Evolutionary conservation across 2,329 filamentous ascomycete genomes (phyloP), one percentile per base, ranked within the genome.

Genomic region (Arthroderma sp.): DNA sequence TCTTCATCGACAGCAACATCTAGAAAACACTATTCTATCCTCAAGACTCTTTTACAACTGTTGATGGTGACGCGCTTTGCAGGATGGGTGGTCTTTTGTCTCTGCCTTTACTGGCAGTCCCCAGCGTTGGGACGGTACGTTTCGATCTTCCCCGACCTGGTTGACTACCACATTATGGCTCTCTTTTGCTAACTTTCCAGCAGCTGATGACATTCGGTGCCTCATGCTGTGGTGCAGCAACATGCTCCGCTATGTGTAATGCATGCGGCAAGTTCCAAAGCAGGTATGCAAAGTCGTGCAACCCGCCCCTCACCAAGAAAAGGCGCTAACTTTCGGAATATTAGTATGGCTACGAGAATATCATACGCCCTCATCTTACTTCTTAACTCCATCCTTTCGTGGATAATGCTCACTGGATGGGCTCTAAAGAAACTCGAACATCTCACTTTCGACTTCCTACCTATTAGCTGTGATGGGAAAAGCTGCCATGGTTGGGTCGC

Each of bases 341-440:
- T 49, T 54, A 93, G 87, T 68, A 88, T 96, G 68, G 88, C 88
- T 46, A 98, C 91, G 54, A 85, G 91, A 71, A 93, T 96, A 68
- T 89, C 85, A 59, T 95, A 94, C 63, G 88, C 91, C 52, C 78
- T 96, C 58, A 82, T 98, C 50, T 83, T 98, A 45, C 80, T 98
- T 53, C 69, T 96, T 65, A 98, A 98, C 74, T 95, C 89, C 47
- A 94, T 96, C 52, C 64, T 96, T 42, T 89, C 91, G 32, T 98
- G 91, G 91, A 85, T 98, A 55, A 94, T 96, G 86, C 86, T 98
- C 68, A 98, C 91, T 22, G 85, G 87, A 43, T 98, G 91, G 91
- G 91, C 91, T 31, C 85, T 98, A 61, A 85, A 94, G 58, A 96
- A 96, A 63, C 74, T 98, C 4, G 81, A 96, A 66, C 79, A 93